A percentile compares a stretch with the other conserved stretches of the same genome.
Conservation (phyloP, 1,284 basidiomycete genomes). For the Cutaneotrichosporon cyanovorans region DNA sequence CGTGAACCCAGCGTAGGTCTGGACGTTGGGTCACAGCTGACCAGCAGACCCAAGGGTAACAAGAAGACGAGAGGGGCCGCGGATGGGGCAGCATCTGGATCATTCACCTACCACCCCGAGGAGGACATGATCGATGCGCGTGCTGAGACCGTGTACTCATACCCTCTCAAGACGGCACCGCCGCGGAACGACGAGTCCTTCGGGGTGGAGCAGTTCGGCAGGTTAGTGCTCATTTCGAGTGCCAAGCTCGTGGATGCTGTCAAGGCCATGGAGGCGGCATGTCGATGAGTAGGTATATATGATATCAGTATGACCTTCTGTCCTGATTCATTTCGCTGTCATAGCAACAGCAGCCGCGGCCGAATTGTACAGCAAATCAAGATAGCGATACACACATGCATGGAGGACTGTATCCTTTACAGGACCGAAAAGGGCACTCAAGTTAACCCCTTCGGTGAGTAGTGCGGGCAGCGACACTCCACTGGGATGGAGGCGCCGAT, state of each 20-base stretch:
- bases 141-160: conserved; percentile 58
- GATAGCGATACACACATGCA: no score
- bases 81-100: conserved; percentile 31
- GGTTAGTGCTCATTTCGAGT: conserved; percentile 61
- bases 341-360: no score
- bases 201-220: conserved; percentile 68
- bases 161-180: conserved; percentile 57
- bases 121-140: conserved; percentile 68
- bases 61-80: conserved; percentile 40
- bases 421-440: no score
- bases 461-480: conserved; percentile 5
- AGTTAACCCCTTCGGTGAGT: conserved; percentile 16
- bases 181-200: conserved; percentile 64
- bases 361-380: no score
- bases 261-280: conserved; percentile 43
- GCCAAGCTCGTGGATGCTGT: conserved; percentile 39
- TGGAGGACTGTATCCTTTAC: conserved; percentile 1
- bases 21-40: not conserved
- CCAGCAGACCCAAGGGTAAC: conserved; percentile 3
- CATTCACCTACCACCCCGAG: conserved; percentile 74
- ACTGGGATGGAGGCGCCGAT: not conserved
- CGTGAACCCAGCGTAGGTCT: conserved; percentile 27
- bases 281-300: no score
- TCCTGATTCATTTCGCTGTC: no score
- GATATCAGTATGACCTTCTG: no score